Evolutionary conservation across 2,329 filamentous ascomycete species (phyloP).

Genomic region (Ascochyta fabae): DNA sequence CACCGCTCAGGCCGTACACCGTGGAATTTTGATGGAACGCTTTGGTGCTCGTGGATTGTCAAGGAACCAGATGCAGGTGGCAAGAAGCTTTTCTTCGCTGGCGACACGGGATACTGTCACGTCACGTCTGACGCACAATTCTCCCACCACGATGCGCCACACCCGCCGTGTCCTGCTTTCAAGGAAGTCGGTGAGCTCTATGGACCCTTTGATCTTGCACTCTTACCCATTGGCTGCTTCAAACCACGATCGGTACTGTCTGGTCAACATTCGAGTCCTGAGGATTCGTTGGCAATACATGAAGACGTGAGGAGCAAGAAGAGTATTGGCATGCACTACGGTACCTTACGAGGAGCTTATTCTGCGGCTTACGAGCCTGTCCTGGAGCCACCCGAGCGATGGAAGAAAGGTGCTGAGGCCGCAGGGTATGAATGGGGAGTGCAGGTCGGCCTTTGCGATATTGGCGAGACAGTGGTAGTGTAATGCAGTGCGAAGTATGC

Average conservation of each 20-base stretch:
- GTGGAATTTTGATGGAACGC: slow-evolving; percentile 49
- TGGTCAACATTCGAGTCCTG: slow-evolving; percentile 55
- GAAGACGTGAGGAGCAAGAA: slow-evolving; percentile 55
- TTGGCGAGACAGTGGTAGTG: slow-evolving; percentile 57
- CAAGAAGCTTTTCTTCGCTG: slow-evolving; percentile 56
- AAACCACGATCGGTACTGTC: slow-evolving; percentile 55
- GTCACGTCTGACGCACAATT: slow-evolving; percentile 39
- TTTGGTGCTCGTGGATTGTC: slow-evolving; percentile 59
- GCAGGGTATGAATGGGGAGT: slow-evolving; percentile 49
- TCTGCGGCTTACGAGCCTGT: slow-evolving; percentile 58
- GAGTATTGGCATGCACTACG: slow-evolving; percentile 61
- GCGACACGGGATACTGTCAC: slow-evolving; percentile 58
- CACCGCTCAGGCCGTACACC: slow-evolving; percentile 54
- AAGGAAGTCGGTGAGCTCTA: slow-evolving; percentile 54
- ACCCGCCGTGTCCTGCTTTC: slow-evolving; percentile 57
- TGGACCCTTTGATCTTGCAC: slow-evolving; percentile 58
- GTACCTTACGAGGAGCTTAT: slow-evolving; percentile 55
- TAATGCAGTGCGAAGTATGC: slow-evolving; percentile 19
- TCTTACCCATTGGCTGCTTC: slow-evolving; percentile 59
- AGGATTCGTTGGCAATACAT: slow-evolving; percentile 57
- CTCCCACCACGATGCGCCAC: slow-evolving; percentile 41
- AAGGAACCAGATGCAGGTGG: slow-evolving; percentile 32
- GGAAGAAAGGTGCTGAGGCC: slow-evolving; percentile 53
- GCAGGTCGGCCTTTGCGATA: slow-evolving; percentile 51
- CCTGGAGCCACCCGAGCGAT: slow-evolving; percentile 54